Base-by-base conservation (phyloP, 768 basidiomycete genomes). In the Trametes sanguinea region DNA sequence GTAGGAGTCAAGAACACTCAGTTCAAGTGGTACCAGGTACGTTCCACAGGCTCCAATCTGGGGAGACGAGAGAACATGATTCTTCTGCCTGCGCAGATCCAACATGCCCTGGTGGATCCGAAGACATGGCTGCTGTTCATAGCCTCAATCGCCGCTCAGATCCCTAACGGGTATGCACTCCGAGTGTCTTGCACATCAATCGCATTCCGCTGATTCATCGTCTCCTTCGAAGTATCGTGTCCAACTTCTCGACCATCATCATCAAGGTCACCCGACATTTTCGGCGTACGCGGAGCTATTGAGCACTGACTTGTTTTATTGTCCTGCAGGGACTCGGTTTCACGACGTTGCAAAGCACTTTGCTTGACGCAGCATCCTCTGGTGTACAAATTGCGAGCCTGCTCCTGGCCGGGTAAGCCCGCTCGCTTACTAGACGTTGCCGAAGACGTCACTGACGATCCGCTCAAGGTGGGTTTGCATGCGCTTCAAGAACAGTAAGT, bases 1-100 rank as follows among this genome's bases (percentile, higher is more conserved):
- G 66, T 63, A 14, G 72, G 74, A 10, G 73, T 69, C 37, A 77
- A 78, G 66, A 75, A 75, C 61, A 76, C 69, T 40, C 65, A 69
- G 30, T 76, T 77, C 71, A 77, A 77, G 61, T 48, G 53, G 48
- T 73, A 73, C 48, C 77, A 78, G 62, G 69, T 76, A 27, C 43
- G 66, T 37, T 67, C 48, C 69, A 69, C 5, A 62, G 71, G 71
- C 17, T n/a, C 29, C 8, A 1, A 6, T 8, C n/a, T 27, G 22
- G 2, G 4, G 17, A 10, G 7, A 10, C 45, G 22, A 16, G 9
- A 4, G 14, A 30, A 30, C 17, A 32, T 27, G 27, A 8, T 16
- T 3, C 13, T 35, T 8, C 37, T 44, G 17, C 14, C 6, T 51
- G 8, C 17, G 48, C 11, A 67, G 66, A 57, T 67, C 32, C 51